phyloP scores from a whole-genome alignment of 176 grass and related monocot species.

The Luzula sylvatica region DNA sequence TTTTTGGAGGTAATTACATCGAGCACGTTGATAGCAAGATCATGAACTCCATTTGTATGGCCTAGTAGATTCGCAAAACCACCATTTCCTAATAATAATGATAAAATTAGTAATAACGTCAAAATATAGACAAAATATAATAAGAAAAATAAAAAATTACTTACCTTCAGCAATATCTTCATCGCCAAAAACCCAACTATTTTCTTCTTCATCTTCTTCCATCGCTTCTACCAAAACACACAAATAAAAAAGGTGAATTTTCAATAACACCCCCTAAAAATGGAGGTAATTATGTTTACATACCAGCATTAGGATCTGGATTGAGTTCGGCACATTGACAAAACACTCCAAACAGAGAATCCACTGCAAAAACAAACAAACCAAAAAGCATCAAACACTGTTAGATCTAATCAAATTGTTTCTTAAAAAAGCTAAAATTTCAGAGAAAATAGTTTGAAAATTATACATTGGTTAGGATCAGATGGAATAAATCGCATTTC shows the following conservation, averaged over 20 bases:
- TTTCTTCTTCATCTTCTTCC: slow-evolving; percentile 44
- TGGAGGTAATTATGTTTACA: background rate
- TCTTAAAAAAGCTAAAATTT: background rate
- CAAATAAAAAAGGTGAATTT: background rate
- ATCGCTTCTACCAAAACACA: slow-evolving; percentile 23
- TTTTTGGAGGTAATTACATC: slow-evolving; percentile 45
- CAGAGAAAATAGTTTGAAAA: slow-evolving; percentile 1
- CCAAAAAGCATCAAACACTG: background rate
- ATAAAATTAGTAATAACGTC: background rate
- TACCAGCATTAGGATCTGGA: slow-evolving; percentile 82
- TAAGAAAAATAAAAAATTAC: slow-evolving; percentile 38
- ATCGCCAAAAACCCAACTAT: slow-evolving; percentile 43
- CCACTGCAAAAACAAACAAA: slow-evolving; percentile 36
- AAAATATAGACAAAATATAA: background rate
- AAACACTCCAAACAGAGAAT: slow-evolving; percentile 70
- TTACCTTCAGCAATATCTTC: slow-evolving; percentile 31
- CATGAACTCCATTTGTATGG: slow-evolving; percentile 48
- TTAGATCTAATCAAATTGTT: background rate
- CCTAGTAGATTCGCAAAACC: slow-evolving; percentile 44
- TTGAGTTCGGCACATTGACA: slow-evolving; percentile 95
- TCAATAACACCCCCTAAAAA: too few species aligned
- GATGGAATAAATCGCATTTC: slow-evolving; percentile 76
- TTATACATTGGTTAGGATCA: slow-evolving; percentile 72
- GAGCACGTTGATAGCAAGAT: slow-evolving; percentile 39
- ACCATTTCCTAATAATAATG: slow-evolving; percentile 1